A percentile compares a stretch with the other conserved stretches of the same genome.
phyloP scores from a whole-genome alignment of 768 basidiomycete genomes.

The Cystobasidium onofrii region DNA sequence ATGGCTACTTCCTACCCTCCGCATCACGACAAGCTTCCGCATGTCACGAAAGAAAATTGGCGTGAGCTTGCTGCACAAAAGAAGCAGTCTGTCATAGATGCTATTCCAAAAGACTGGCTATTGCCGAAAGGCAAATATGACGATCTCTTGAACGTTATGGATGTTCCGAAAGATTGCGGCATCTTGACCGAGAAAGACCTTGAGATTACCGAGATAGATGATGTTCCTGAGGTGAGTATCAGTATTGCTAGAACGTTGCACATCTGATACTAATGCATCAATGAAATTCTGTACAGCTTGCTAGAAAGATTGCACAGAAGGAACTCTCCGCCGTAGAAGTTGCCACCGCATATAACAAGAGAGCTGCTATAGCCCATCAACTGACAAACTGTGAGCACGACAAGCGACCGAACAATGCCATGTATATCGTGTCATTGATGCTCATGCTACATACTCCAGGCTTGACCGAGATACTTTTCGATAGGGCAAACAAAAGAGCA shows the following conservation, averaged over 20 bases:
- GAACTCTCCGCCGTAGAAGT: conserved; percentile 62
- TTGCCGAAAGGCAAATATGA: conserved; percentile 1
- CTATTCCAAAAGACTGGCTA: conserved; percentile 27
- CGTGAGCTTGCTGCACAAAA: conserved; percentile 24
- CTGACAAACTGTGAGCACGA: conserved; percentile 52
- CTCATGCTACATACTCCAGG: conserved; percentile 42
- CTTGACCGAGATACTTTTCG: conserved; percentile 70
- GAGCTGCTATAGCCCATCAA: conserved; percentile 72
- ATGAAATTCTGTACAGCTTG: conserved; percentile 44
- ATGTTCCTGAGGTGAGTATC: conserved; percentile 42
- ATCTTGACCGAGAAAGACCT: conserved; percentile 56
- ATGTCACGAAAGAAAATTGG: conserved; percentile 35
- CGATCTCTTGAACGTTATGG: background rate
- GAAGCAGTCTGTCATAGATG: background rate
- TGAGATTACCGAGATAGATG: conserved; percentile 56
- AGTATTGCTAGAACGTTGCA: background rate
- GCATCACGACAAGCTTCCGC: conserved; percentile 5
- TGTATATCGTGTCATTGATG: background rate
- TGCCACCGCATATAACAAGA: conserved; percentile 64
- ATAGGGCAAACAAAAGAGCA: conserved; percentile 60
- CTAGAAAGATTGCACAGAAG: conserved; percentile 53
- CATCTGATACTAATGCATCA: conserved; percentile 2
- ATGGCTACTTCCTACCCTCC: conserved; percentile 3
- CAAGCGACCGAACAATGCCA: no score
- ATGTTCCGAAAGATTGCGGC: conserved; percentile 48